Base-by-base conservation (phyloP, 2,329 filamentous ascomycete species). In the Sclerotinia minor region DNA sequence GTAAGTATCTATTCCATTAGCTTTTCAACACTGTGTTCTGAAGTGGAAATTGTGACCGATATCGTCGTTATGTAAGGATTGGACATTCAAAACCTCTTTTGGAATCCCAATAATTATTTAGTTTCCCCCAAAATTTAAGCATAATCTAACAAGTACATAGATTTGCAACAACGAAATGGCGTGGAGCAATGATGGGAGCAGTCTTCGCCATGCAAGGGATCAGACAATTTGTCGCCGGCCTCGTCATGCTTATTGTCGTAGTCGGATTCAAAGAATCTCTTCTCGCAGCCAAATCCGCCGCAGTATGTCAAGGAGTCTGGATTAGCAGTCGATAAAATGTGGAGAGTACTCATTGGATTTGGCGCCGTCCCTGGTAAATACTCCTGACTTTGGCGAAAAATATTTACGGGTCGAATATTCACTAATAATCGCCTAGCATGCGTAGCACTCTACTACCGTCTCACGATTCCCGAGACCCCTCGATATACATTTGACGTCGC, bases 121-220 rank as follows among this genome's bases (percentile, higher is more conserved):
- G 19, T 15, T 19, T 38, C 13, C n/a, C 21, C 2, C 0, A 45
- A 19, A 41, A 21, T 1, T 9, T 4, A 7, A 1, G 5, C 1
- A 11, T 21, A 3, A 9, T 26, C 47, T 68, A 15, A 66, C 15
- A 29, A 13, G 5, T 11, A 44, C 19, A 45, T 38, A 72, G 68
- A 82, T 95, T 95, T 74, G 91, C 92, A 8, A 93, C 89, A 2
- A 95, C 91, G 60, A 92, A 90, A 79, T 94, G 91, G 88, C 83
- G 92, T 78, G 91, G 91, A 72, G 91, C 91, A 72, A 95, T 95
- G 89, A 94, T 96, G 89, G 90, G 86, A 35, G 84, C 90, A 15
- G 92, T 95, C 67, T 95, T 95, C 75, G 90, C 91, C 72, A 94
- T 94, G 90, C 92, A 96, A 78, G 92, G 92, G 71, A 85, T 95